Base-by-base conservation (phyloP, 2,329 filamentous ascomycete genomes). In the Penicillium janthinellum region DNA sequence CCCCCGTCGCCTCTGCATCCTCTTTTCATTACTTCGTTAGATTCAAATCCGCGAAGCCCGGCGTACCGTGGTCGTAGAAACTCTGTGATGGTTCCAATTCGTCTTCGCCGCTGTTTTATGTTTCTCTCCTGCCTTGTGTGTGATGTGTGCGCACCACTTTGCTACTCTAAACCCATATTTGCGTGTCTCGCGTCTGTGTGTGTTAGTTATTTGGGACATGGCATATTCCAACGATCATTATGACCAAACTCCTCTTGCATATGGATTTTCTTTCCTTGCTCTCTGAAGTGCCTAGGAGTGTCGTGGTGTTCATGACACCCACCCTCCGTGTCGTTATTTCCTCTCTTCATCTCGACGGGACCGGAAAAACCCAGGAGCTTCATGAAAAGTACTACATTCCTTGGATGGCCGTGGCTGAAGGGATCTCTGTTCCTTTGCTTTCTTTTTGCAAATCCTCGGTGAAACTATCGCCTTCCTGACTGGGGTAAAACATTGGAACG, bases 51-150 rank as follows among this genome's bases (percentile, higher is more conserved):
- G 62, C 67, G 71, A 74, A 75, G 72, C 71, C 68, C 69, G 72
- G 72, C 70, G 71, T 74, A 75, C 69, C 70, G 70, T 73, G 73
- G 72, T 74, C 64, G 70, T 76, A 74, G 73, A 75, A 71, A 68
- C 68, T 67, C 70, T 56, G 54, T 44, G 50, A 52, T 49, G 35
- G 34, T 59, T 50, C 39, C 44, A 35, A 52, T 31, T 54, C 52
- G 52, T 67, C 62, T 63, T 68, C 66, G 64, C 61, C 64, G 49
- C 58, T 61, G 64, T 60, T 60, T 63, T 57, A 59, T 64, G 64
- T 70, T 68, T 64, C 64, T 57, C 56, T 61, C 64, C 59, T 63
- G 58, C 58, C 62, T 66, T 61, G 59, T 66, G 57, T 64, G 50
- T 56, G 62, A 57, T 63, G 51, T 45, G 64, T 38, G 25, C 53